Base-by-base conservation (phyloP, 2,329 filamentous ascomycete species). In the Lachnellula suecica region DNA sequence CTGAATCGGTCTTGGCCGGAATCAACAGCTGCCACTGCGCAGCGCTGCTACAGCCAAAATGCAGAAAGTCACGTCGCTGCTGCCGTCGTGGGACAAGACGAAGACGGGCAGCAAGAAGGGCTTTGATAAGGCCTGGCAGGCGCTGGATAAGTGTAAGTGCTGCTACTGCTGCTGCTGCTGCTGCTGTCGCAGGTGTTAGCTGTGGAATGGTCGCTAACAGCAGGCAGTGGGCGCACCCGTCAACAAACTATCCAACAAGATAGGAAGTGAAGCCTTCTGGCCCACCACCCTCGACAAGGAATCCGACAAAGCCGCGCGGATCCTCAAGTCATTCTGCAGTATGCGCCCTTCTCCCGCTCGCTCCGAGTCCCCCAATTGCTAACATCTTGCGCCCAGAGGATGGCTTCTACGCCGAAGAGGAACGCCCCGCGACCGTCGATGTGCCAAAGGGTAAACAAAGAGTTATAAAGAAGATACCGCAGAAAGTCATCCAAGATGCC, bases 271-370 rank as follows among this genome's bases (percentile, higher is more conserved):
- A 68, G 85, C 88, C 22, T 93, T 93, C 65, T 94, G 89, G 89
- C 91, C 91, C 3, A 87, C 88, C 27, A 88, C 86, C 1, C 76
- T 96, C 47, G 92, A 96, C 68, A 87, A 88, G 61, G 92, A 97
- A 76, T 89, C 88, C 71, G 90, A 96, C 72, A 96, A 96, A 74
- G 89, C 91, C 43, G 91, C 91, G 53, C 81, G 91, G 51, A 96
- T 96, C 56, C 72, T 97, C 47, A 88, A 91, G 68, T 93, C 89
- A 27, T 97, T 97, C 72, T 96, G 91, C 76, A 89, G 87, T 89
- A 78, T 64, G 84, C 76, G 44, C 41, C 50, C 42, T n/a, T 72
- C 72, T 44, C 70, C 7, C 17, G 8, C 34, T 40, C 37, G 44
- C 23, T 9, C n/a, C 38, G 42, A n/a, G 15, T 35, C 31, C 15